Conservation (phyloP, 2,329 filamentous ascomycete species). For the Amauroascus verrucosus region DNA sequence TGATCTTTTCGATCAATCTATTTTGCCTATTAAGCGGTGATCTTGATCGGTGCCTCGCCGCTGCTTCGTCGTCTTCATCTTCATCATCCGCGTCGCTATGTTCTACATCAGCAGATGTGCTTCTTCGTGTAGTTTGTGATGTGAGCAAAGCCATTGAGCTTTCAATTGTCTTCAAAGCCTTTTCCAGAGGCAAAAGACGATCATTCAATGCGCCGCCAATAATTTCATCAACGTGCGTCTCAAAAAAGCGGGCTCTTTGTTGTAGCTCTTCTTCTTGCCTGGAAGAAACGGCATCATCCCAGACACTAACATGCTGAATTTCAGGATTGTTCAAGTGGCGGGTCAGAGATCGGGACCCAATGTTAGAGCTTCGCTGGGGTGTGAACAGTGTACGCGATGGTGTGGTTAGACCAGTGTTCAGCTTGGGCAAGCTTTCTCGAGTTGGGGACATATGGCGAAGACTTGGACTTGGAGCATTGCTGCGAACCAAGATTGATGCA, state of each 20-base stretch:
- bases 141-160: slow-evolving; percentile 53
- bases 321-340: slow-evolving; percentile 52
- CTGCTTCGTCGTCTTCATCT: slow-evolving; percentile 57
- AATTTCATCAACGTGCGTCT: slow-evolving; percentile 76
- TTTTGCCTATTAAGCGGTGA: slow-evolving; percentile 62
- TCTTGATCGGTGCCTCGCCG: slow-evolving; percentile 52
- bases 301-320: slow-evolving; percentile 68
- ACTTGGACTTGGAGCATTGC: slow-evolving; percentile 67
- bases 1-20: slow-evolving; percentile 71
- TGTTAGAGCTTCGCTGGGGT: slow-evolving; percentile 53
- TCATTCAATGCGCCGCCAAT: slow-evolving; percentile 68
- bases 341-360: slow-evolving; percentile 46
- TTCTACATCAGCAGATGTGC: slow-evolving; percentile 55
- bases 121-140: slow-evolving; percentile 48
- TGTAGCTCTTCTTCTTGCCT: slow-evolving; percentile 75
- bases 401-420: slow-evolving; percentile 27
- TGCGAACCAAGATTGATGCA: slow-evolving; percentile 39
- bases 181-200: slow-evolving; percentile 70
- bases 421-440: slow-evolving; percentile 39
- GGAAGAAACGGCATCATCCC: slow-evolving; percentile 77
- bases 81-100: slow-evolving; percentile 94
- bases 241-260: slow-evolving; percentile 76
- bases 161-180: slow-evolving; percentile 66
- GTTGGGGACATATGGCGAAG: slow-evolving; percentile 40
- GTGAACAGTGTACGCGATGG: slow-evolving; percentile 41